Conservation (phyloP, 371 early-diverging fungal species). For the Thermomucor indicae-seudaticae region DNA sequence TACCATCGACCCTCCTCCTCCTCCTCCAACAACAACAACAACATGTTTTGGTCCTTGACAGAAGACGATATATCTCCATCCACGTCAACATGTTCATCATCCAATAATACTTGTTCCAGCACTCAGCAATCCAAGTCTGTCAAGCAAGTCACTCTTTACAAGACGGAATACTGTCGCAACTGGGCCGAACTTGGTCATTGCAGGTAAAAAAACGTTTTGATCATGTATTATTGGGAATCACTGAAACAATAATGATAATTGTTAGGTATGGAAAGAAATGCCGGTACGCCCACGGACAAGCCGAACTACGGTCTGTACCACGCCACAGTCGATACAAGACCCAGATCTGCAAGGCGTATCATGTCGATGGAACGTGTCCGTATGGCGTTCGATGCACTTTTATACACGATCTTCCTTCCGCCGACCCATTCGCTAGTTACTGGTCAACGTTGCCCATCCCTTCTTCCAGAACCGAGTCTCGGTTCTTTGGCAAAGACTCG, state of each 20-base stretch:
- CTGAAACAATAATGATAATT: too few relatives aligned
- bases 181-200: conserved; percentile 86
- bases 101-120: too few relatives aligned
- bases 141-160: conserved; percentile 79
- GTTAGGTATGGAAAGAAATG: conserved; percentile 93
- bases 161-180: conserved; percentile 95
- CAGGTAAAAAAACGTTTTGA: conserved; percentile 41
- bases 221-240: conserved; percentile 10
- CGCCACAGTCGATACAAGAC: conserved; percentile 97
- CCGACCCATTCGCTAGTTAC: background rate
- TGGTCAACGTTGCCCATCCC: conserved; percentile 9
- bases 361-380: conserved; percentile 88
- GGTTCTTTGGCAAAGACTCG: conserved; percentile 7
- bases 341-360: conserved; percentile 85
- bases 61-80: background rate
- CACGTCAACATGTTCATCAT: too few relatives aligned
- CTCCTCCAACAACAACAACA: too few relatives aligned
- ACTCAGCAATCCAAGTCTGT: conserved; percentile 1
- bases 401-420: conserved; percentile 60
- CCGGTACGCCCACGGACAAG: conserved; percentile 91
- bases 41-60: background rate
- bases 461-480: conserved; percentile 12
- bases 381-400: conserved; percentile 96
- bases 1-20: background rate
- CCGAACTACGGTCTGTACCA: conserved; percentile 76